phyloP scores from a whole-genome alignment of 78 protist species.

The Cyanophora paradoxa region DNA sequence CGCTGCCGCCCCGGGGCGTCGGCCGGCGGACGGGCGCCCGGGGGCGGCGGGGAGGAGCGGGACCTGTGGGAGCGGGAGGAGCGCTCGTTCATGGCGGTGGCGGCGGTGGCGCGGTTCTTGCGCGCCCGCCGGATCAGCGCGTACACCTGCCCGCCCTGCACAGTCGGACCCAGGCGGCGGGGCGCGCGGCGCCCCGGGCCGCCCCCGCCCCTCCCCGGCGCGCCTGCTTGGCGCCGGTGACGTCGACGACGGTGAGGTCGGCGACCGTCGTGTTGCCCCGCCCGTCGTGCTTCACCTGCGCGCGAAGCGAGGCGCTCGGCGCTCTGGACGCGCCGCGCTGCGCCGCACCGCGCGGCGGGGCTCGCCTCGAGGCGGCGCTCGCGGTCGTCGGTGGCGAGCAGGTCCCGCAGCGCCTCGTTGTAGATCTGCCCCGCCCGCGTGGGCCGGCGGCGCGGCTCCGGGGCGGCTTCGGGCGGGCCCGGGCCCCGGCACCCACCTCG shows the following conservation, averaged over 20 bases:
- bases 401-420: constrained; percentile 35
- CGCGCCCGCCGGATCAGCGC: background rate
- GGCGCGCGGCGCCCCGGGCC: background rate
- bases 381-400: constrained; percentile 5
- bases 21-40: too few relatives aligned
- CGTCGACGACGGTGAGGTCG: too few relatives aligned
- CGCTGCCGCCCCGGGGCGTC: too few relatives aligned
- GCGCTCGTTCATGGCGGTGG: constrained; percentile 5
- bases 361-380: too few relatives aligned
- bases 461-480: background rate
- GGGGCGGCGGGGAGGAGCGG: too few relatives aligned
- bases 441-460: background rate
- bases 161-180: background rate
- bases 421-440: constrained; percentile 4
- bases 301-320: too few relatives aligned
- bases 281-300: too few relatives aligned
- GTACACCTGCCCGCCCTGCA: background rate
- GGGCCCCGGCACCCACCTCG: background rate
- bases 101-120: background rate
- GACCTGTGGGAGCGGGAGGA: constrained; percentile 23
- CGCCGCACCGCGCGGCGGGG: too few relatives aligned
- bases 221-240: too few relatives aligned
- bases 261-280: background rate
- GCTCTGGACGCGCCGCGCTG: too few relatives aligned
- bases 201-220: background rate